Percentiles rank a stretch among this genome's conserved stretches.
These are phyloP conservation scores for Glycine latifolia DNA, from an alignment of 306 rosid genomes.

Conservation along the genomic window DNA sequence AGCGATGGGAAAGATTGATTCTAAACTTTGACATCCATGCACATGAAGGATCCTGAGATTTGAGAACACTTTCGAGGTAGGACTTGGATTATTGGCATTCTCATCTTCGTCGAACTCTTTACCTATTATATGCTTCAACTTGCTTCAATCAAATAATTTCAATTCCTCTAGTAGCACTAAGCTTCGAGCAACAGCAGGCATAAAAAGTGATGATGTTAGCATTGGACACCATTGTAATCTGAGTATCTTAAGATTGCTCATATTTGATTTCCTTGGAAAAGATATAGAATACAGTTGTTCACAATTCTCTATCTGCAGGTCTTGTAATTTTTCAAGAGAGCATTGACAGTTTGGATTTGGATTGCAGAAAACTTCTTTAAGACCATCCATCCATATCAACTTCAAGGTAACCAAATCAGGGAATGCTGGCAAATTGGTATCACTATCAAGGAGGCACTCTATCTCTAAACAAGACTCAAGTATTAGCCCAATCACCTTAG, in stretches of 20 bases:
- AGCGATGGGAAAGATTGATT: not conserved
- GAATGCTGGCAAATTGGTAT: not conserved
- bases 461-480: conserved; percentile 1
- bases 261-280: not conserved
- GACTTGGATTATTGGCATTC: not conserved
- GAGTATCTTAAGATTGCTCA: not conserved
- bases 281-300: not conserved
- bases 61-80: not conserved
- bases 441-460: not conserved
- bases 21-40: not conserved
- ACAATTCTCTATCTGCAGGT: not conserved
- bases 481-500: not conserved
- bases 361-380: not conserved
- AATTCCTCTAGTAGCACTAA: not conserved
- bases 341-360: not conserved
- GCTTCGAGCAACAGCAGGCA: not conserved
- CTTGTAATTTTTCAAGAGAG: not conserved
- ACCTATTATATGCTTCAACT: not conserved
- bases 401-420: not conserved
- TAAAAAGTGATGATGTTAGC: conserved; percentile 8
- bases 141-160: conserved; percentile 7
- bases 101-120: not conserved
- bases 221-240: not conserved
- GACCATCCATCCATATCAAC: conserved; percentile 16
- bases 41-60: conserved; percentile 6